Conservation (phyloP, 2,329 filamentous ascomycete species). For the Grosmannia serpens region DNA sequence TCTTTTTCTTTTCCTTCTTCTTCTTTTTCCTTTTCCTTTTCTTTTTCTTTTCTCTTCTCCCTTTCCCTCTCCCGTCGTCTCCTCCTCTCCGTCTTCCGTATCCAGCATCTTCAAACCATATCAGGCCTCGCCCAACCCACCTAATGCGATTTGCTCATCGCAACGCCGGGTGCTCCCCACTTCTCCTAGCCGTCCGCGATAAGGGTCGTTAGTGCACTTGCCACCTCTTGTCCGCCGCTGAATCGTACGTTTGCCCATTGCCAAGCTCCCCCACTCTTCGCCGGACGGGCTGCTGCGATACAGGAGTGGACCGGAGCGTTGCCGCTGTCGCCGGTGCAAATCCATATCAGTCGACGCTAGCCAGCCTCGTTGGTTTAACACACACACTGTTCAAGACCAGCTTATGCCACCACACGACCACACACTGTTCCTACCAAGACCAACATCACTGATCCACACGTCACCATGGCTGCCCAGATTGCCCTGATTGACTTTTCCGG, state of each 20-base stretch:
- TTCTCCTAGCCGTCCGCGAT: not conserved
- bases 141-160: not conserved
- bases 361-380: not conserved
- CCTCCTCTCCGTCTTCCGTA: not conserved
- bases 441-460: not conserved
- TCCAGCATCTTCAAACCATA: too few species aligned
- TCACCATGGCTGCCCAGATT: slow-evolving; percentile 4
- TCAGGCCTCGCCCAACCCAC: too few species aligned
- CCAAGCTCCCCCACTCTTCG: not conserved
- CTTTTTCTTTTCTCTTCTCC: too few species aligned
- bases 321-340: too few species aligned
- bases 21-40: too few species aligned
- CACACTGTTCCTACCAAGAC: too few species aligned
- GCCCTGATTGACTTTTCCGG: slow-evolving; percentile 11
- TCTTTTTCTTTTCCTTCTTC: not conserved
- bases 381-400: too few species aligned
- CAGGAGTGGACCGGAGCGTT: not conserved
- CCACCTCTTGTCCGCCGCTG: not conserved
- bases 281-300: not conserved
- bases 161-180: not conserved
- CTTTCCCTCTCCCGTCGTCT: too few species aligned
- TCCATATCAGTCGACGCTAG: too few species aligned
- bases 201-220: not conserved
- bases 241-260: not conserved
- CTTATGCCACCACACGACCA: too few species aligned